Conservation (phyloP, 306 rosid species). For the Inga leiocalycina region DNA sequence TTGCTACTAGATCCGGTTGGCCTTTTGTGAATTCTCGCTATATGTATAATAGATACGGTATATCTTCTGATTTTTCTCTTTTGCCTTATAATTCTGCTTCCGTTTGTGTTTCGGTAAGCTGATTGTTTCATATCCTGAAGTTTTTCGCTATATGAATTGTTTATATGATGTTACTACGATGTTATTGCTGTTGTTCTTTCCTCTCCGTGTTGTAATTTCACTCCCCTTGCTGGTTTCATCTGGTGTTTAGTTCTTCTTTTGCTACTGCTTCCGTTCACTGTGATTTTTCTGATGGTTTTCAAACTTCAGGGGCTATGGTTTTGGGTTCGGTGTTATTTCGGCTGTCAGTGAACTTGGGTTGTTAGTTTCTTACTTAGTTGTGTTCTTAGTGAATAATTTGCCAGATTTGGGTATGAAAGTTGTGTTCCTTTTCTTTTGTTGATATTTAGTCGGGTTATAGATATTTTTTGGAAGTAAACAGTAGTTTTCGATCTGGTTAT, state of each 20-base stretch:
- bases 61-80: background rate
- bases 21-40: background rate
- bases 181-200: background rate
- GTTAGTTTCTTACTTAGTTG: background rate
- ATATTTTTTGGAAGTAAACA: background rate
- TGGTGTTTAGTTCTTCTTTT: background rate
- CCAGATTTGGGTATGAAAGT: background rate
- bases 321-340: background rate
- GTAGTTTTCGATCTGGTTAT: conserved; percentile 3
- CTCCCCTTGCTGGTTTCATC: background rate
- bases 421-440: background rate
- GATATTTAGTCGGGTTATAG: background rate
- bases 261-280: background rate
- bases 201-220: background rate
- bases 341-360: background rate
- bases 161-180: background rate
- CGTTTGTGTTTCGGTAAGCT: background rate
- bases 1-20: background rate
- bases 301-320: background rate
- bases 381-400: background rate
- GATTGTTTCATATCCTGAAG: background rate
- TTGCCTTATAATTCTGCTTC: background rate
- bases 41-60: background rate
- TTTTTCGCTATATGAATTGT: background rate
- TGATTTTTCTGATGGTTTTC: background rate